Percentiles rank a stretch among this genome's conserved stretches.
phyloP scores from a whole-genome alignment of 164 flowering plant genomes.

The Aristolochia contorta region DNA sequence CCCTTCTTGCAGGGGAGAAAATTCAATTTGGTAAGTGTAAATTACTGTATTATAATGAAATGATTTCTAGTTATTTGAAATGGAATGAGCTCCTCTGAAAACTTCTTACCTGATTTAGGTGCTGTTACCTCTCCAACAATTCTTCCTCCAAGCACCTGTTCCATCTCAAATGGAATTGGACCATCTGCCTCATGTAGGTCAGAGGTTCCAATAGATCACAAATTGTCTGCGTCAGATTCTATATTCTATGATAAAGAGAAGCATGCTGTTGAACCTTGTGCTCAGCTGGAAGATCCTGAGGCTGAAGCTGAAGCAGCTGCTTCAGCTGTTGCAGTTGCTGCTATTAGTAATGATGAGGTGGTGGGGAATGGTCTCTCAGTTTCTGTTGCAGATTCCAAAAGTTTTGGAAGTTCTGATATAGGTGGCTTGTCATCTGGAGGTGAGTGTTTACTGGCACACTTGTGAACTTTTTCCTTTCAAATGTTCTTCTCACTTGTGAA shows the following conservation, averaged over 20 bases:
- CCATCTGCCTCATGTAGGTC: constrained; percentile 47
- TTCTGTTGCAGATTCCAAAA: constrained; percentile 44
- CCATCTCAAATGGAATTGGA: constrained; percentile 43
- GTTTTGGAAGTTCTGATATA: constrained; percentile 36
- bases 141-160: constrained; percentile 54
- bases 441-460: not conserved
- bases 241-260: constrained; percentile 57
- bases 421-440: constrained; percentile 32
- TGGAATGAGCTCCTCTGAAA: constrained; percentile 1
- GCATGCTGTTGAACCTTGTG: constrained; percentile 37
- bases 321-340: constrained; percentile 93
- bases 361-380: constrained; percentile 41
- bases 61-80: not conserved
- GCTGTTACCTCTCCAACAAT: constrained; percentile 91
- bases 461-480: too few relatives aligned
- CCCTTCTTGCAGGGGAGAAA: constrained; percentile 92
- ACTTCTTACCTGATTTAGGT: constrained; percentile 32
- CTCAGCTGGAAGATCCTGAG: constrained; percentile 56
- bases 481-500: too few relatives aligned
- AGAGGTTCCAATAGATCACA: constrained; percentile 36
- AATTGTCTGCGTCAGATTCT: constrained; percentile 33
- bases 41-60: not conserved
- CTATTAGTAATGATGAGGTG: constrained; percentile 66
- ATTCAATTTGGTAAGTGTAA: constrained; percentile 80
- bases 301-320: constrained; percentile 79